Base-by-base conservation (phyloP, 257 asterid species). In the Capsicum baccatum region DNA sequence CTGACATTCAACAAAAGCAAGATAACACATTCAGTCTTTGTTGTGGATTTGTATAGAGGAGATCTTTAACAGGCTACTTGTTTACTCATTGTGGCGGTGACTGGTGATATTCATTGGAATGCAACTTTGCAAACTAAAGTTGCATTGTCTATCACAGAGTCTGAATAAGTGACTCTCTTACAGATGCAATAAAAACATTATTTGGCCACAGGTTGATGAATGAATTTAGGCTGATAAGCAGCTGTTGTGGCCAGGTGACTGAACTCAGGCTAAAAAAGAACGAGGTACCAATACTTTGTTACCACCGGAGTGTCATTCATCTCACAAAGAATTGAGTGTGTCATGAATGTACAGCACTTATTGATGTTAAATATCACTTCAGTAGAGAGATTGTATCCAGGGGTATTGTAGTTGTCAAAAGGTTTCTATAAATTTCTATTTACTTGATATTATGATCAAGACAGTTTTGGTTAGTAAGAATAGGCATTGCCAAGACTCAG, bases 51-150 rank as follows among this genome's bases (percentile, higher is more conserved):
- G 78, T 68, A 2, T 68, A 68, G 78, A 26, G 52, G 76, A 68
- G 78, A 68, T 68, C n/a, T 68, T 68, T 68, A 68, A 39, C 52
- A 68, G 13, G 26, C 26, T 68, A 37, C 78, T 68, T 68, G 78
- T 10, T 37, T 68, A 15, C 54, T 68, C 78, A 3, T 68, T 68
- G 78, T 68, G 78, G 52, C 39, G 78, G 78, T 68, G 26, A 15
- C 52, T 68, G 14, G 78, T 39, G 55, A 69, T 69, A 10, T 69
- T 55, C 39, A 37, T 42, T 68, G 78, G 52, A 68, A 68, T 68
- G 78, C 54, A 68, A 39, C 54, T 37, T 35, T 68, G 26, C 52
- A 68, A 68, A 68, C 52, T 68, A 68, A 37, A 37, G 21, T 35
- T 67, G 12, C 21, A 67, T 67, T 14, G 6, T 15, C 14, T 68